Conservation (phyloP, 2,329 filamentous ascomycete species). For the Fusarium pseudograminearum region DNA sequence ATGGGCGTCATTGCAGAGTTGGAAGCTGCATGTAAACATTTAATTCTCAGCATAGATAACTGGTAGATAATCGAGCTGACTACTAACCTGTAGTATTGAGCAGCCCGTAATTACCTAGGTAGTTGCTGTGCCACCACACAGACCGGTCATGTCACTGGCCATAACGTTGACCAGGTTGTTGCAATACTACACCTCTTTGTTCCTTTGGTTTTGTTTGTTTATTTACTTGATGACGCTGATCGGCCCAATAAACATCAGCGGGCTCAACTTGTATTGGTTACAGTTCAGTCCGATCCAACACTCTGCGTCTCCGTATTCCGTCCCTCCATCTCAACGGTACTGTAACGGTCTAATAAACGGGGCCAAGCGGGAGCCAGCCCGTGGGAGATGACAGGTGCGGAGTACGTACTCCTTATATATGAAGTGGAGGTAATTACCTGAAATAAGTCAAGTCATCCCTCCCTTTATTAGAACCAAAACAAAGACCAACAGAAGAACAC, state of each 20-base stretch:
- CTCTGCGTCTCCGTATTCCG: conserved; percentile 7
- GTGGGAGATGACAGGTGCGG: conserved; percentile 11
- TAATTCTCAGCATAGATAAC: too few relatives aligned
- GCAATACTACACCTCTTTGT: not conserved
- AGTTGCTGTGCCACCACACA: not conserved
- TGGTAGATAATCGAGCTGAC: too few relatives aligned
- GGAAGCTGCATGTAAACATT: not conserved
- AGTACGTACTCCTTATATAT: conserved; percentile 6
- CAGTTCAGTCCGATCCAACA: not conserved
- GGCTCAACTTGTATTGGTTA: conserved; percentile 3
- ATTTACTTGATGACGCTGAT: not conserved
- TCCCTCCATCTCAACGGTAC: conserved; percentile 26
- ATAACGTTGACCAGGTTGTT: conserved; percentile 11
- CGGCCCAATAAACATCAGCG: conserved; percentile 1
- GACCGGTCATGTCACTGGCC: not conserved
- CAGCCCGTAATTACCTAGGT: not conserved
- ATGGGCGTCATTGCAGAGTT: conserved; percentile 16
- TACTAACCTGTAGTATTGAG: not conserved
- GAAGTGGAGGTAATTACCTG: conserved; percentile 13
- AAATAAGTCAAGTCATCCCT: conserved; percentile 28
- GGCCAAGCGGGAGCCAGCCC: conserved; percentile 27
- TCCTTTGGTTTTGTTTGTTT: conserved; percentile 8
- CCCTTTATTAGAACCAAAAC: conserved; percentile 18
- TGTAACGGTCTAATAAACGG: conserved; percentile 31
- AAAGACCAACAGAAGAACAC: conserved; percentile 11